Base-by-base conservation (phyloP, 768 basidiomycete genomes). In the Strobilomyces confusus region DNA sequence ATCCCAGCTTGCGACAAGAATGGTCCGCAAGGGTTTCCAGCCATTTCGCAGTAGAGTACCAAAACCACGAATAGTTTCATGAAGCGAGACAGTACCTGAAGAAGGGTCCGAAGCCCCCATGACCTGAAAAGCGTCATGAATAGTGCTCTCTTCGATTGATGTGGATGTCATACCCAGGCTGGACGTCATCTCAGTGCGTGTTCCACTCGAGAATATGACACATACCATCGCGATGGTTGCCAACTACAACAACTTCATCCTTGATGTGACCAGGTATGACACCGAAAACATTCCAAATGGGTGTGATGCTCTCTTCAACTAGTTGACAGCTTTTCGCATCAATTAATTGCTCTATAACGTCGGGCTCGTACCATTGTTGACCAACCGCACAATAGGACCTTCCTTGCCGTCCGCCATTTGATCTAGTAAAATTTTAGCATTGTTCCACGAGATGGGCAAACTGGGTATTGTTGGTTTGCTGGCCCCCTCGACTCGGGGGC, bases 281-380 rank as follows among this genome's bases (percentile, higher is more conserved):
- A 22, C 81, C 88, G 76, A 89, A 88, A 14, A 82, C 79, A 72
- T 95, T 97, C 92, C 92, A 97, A 45, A 97, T 92, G 12, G 93
- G 91, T 8, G 83, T 93, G 20, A 95, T 79, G 62, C 85, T 83
- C 36, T 80, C 83, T 51, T 93, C 82, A 37, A 95, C 90, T 85
- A 49, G 47, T 45, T 32, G 22, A 49, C 17, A 23, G 14, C 25
- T 32, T 40, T 38, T 60, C 36, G 15, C 9, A 44, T 49, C 34
- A 52, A 47, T 40, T 23, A 25, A 13, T 45, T 44, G 25, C 14
- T 41, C 38, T 26, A 41, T 33, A 44, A 32, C 7, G 37, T 47
- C 9, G 4, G 44, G 37, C 14, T 42, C 64, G 65, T 47, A 81
- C 83, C 81, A 58, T 79, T 75, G 58, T 84, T 85, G 14, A 81